Conservation (phyloP, 176 grass and related monocot species). For the Aegilops bicornis region DNA sequence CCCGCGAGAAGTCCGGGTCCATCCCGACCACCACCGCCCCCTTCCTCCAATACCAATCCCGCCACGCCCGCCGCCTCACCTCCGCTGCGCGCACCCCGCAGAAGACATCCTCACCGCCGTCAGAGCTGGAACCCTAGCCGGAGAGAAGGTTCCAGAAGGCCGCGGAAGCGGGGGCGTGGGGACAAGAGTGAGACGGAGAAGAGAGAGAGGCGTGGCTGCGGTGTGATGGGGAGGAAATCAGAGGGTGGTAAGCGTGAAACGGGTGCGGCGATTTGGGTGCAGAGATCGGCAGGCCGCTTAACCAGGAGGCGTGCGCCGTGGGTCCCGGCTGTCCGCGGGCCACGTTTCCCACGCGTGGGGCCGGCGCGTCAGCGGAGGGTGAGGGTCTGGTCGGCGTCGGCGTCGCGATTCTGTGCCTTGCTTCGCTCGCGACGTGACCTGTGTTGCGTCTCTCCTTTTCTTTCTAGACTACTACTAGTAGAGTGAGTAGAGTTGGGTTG, state of each 20-base stretch:
- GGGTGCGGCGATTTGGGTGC: not conserved
- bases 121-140: slow-evolving; percentile 20
- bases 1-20: slow-evolving; percentile 85
- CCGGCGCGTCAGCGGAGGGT: not conserved
- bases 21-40: slow-evolving; percentile 9
- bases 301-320: not conserved
- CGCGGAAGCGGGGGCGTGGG: not conserved
- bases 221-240: not conserved
- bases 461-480: not conserved
- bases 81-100: not conserved
- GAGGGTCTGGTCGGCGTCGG: not conserved
- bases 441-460: not conserved
- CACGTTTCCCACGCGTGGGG: not conserved
- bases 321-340: not conserved
- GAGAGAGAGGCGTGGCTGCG: not conserved
- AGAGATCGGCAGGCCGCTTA: not conserved
- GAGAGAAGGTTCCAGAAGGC: not conserved
- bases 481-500: too few relatives aligned
- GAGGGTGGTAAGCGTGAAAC: not conserved
- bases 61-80: slow-evolving; percentile 7
- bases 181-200: not conserved
- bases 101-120: not conserved
- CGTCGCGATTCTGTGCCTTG: not conserved
- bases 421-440: slow-evolving; percentile 4
- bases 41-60: not conserved